Evolutionary conservation across 805 yeast species (phyloP), one percentile per base, ranked within the genome.

Genomic region (Kodamaea sagamina): DNA sequence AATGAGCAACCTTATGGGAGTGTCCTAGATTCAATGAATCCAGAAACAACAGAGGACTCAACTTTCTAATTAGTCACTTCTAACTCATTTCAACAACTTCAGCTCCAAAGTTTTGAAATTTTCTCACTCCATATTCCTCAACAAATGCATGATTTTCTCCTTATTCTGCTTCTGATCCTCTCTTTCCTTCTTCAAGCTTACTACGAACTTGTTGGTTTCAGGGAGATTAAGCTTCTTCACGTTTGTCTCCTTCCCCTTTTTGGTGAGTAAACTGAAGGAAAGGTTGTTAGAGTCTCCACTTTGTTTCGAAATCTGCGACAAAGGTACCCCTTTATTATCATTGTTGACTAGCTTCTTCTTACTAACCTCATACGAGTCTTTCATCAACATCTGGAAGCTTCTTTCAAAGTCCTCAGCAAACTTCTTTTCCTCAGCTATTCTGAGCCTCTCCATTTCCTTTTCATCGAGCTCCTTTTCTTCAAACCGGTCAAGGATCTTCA

Each of bases 221-320:
- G 89, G 89, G 26, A 86, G 60, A 4, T 57, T 60, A 18, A 84
- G 55, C 25, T 65, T 70, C 39, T 72, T 72, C 1, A 77, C 63
- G 2, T 70, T 61, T 6, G 55, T 41, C 47, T 66, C 72, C 52
- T 74, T 75, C 15, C 82, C 85, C 19, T 71, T 61, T 50, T 72
- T 79, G 6, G 84, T 75, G 41, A 84, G 58, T 42, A 84, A 69
- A 3, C 78, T 75, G 57, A 83, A 83, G 10, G 75, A 58, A 21
- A 75, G 62, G 36, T 46, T 39, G 8, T 52, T 37, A 13, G 41
- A 10, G 7, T 12, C 34, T 22, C 25, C 27, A 11, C 26, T 24
- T 24, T 34, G 17, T 12, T 34, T 34, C 13, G 26, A 11, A 19
- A 38, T 36, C 12, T n/a, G 32, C 2, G 39, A 15, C 19, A 36